A percentile compares a stretch with the other conserved stretches of the same genome.
Conservation (phyloP, 2,329 filamentous ascomycete genomes). For the Talaromyces sp. region DNA sequence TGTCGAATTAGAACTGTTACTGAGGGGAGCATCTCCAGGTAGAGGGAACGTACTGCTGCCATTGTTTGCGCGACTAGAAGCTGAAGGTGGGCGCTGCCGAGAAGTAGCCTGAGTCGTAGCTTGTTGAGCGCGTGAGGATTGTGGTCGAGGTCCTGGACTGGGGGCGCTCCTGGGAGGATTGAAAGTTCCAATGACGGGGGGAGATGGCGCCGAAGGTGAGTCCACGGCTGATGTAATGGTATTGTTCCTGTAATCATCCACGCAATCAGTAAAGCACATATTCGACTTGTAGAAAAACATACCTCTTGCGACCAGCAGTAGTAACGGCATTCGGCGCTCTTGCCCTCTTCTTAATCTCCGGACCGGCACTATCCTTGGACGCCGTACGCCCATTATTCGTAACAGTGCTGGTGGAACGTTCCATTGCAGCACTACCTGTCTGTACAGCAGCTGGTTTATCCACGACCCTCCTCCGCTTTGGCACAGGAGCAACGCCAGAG, state of each 20-base stretch:
- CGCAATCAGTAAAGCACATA: conserved; percentile 2
- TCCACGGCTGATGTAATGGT: conserved; percentile 52
- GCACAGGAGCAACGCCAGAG: conserved; percentile 45
- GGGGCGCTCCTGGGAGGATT: conserved; percentile 55
- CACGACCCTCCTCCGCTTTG: conserved; percentile 71
- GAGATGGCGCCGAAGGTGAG: conserved; percentile 70
- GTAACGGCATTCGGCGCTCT: conserved; percentile 68
- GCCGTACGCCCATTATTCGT: conserved; percentile 33
- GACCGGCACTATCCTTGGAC: conserved; percentile 64
- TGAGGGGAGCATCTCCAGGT: conserved; percentile 29
- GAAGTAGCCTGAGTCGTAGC: conserved; percentile 65
- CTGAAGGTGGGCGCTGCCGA: conserved; percentile 57
- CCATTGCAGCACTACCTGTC: conserved; percentile 36
- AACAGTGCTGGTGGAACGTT: conserved; percentile 39
- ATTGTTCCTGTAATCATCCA: conserved; percentile 38
- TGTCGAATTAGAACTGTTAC: conserved; percentile 25
- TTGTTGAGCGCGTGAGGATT: conserved; percentile 69
- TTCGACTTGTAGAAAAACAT: conserved; percentile 32
- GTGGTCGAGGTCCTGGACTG: conserved; percentile 63
- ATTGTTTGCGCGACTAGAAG: conserved; percentile 55
- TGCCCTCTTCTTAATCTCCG: conserved; percentile 69
- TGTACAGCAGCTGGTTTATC: conserved; percentile 57
- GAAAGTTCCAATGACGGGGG: conserved; percentile 68
- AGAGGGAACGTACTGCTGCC: conserved; percentile 49
- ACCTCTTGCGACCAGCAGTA: conserved; percentile 67